These are phyloP conservation scores for Trichosporon sp. DNA, from an alignment of 1,284 basidiomycete species.

Conservation along the genomic window DNA sequence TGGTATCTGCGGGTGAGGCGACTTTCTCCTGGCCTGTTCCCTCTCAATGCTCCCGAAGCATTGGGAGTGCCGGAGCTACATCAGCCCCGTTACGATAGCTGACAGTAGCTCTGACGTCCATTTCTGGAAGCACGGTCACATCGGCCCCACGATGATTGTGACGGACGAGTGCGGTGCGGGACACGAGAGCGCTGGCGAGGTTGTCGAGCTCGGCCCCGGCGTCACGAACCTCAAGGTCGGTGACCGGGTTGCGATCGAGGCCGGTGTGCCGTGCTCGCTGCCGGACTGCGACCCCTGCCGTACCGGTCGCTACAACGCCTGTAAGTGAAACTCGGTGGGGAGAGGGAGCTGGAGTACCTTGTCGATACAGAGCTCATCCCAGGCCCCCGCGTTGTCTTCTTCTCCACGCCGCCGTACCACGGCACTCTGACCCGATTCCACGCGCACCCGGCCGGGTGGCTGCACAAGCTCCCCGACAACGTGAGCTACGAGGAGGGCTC, in stretches of 20 bases:
- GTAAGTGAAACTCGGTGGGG: too few relatives aligned
- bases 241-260: constrained; percentile 55
- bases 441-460: constrained; percentile 55
- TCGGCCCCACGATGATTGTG: constrained; percentile 49
- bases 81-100: neutral
- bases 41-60: too few relatives aligned
- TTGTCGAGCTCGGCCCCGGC: constrained; percentile 50
- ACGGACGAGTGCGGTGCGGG: constrained; percentile 50
- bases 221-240: constrained; percentile 48
- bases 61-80: too few relatives aligned
- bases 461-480: constrained; percentile 54
- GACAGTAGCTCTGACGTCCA: constrained; percentile 51
- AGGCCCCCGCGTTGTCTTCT: constrained; percentile 53
- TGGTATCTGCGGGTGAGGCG: constrained; percentile 52
- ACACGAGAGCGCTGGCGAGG: constrained; percentile 52
- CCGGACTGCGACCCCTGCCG: constrained; percentile 54
- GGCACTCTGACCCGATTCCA: constrained; percentile 53
- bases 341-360: too few relatives aligned
- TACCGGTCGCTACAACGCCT: constrained; percentile 55
- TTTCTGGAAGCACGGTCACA: constrained; percentile 55
- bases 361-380: constrained; percentile 3
- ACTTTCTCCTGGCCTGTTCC: neutral
- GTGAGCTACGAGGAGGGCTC: constrained; percentile 55
- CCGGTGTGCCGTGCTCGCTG: constrained; percentile 54
- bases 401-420: constrained; percentile 54